A percentile compares a stretch with the other conserved stretches of the same genome.
Conservation (phyloP, 257 asterid genomes). For the Voacanga thouarsii region DNA sequence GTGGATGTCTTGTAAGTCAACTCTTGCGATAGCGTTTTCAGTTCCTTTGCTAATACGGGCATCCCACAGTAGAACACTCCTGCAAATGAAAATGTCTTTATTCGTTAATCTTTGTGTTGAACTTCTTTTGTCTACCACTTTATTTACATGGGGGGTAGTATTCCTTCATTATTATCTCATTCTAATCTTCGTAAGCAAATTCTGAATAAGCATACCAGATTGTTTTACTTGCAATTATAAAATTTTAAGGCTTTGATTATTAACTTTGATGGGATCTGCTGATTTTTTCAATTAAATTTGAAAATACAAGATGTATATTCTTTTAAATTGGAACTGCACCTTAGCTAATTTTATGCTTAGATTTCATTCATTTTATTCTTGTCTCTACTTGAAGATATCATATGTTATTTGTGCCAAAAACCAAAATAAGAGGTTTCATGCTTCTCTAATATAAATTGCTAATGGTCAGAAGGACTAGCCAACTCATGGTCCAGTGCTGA, state of each 20-base stretch:
- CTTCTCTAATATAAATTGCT: background rate
- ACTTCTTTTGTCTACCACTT: background rate
- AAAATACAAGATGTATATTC: background rate
- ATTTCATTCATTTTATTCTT: background rate
- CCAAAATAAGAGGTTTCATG: background rate
- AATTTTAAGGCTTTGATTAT: background rate
- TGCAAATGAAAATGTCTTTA: slow-evolving; percentile 21
- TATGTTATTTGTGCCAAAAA: background rate
- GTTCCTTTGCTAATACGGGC: slow-evolving; percentile 78
- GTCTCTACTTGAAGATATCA: background rate
- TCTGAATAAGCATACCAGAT: background rate
- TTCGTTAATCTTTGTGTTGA: background rate
- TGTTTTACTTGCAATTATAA: background rate
- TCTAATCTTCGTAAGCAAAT: background rate
- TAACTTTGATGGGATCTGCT: background rate
- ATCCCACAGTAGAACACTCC: slow-evolving; percentile 82
- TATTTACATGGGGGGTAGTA: background rate
- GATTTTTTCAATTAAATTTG: background rate
- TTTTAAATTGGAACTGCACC: background rate
- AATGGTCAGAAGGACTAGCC: background rate
- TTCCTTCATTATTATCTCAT: background rate
- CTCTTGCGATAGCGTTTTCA: slow-evolving; percentile 65
- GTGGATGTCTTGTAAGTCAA: slow-evolving; percentile 70
- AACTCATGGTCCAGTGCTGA: background rate
- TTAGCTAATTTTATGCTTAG: background rate